Percentiles rank a stretch among this genome's conserved stretches.
phyloP scores from a whole-genome alignment of 2,329 filamentous ascomycete species.

The Penicillium crustosum region DNA sequence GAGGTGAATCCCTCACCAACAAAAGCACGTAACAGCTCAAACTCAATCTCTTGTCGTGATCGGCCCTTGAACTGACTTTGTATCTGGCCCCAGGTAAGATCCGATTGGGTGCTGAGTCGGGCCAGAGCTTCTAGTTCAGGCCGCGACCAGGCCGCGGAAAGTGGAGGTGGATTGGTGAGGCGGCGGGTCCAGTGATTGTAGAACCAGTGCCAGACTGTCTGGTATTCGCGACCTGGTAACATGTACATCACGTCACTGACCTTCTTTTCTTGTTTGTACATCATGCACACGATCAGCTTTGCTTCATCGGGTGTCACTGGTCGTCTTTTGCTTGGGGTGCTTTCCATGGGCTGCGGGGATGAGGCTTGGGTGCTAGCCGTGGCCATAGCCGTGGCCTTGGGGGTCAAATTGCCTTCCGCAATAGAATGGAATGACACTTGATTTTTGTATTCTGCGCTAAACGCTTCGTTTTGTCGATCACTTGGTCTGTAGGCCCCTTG shows the following conservation, averaged over 20 bases:
- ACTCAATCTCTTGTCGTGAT: constrained; percentile 34
- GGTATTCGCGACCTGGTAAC: constrained; percentile 28
- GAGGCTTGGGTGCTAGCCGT: background rate
- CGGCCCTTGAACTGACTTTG: constrained; percentile 30
- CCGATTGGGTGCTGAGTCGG: constrained; percentile 26
- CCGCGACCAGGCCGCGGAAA: constrained; percentile 32
- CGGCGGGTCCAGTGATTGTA: constrained; percentile 32
- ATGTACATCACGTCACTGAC: constrained; percentile 33
- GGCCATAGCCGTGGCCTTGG: constrained; percentile 3
- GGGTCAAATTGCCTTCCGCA: constrained; percentile 3
- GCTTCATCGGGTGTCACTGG: constrained; percentile 36
- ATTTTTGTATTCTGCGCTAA: background rate
- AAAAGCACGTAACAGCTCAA: constrained; percentile 35
- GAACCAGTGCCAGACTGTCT: constrained; percentile 29
- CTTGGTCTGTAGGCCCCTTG: background rate
- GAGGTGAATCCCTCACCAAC: background rate
- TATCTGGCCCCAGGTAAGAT: constrained; percentile 34
- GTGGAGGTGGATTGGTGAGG: constrained; percentile 25
- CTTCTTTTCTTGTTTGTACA: constrained; percentile 27
- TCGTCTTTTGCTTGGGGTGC: constrained; percentile 21
- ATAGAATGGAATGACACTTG: constrained; percentile 4
- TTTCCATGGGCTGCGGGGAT: constrained; percentile 1
- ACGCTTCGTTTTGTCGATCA: background rate
- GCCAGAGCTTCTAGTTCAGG: constrained; percentile 29
- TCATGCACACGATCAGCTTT: constrained; percentile 33